Evolutionary conservation across 2,329 filamentous ascomycete species (phyloP), one percentile per base, ranked within the genome.

Genomic region (Microcera coccophila): DNA sequence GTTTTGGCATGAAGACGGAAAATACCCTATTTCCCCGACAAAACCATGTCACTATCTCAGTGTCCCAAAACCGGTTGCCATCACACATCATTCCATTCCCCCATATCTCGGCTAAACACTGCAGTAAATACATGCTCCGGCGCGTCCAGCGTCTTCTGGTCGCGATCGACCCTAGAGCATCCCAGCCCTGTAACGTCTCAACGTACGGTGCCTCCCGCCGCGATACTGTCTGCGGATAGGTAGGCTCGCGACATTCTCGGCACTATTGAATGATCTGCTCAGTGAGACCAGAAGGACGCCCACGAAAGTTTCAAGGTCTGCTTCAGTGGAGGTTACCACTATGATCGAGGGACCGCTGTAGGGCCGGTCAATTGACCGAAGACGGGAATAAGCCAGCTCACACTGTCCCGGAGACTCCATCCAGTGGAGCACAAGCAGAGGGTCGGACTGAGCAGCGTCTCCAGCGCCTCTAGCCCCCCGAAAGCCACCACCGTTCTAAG

Each of bases 331-430:
- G 12, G 17, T 20, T 16, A 5, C 37, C 26, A 12, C 5, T 14
- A 17, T 15, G 24, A 26, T 17, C 7, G 19, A 3, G 17, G 12
- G 17, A 14, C 33, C 24, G 39, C 32, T 45, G 32, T 58, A 57
- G 45, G 45, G 51, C 55, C 55, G 55, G 51, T 47, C 50, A 57
- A 56, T 58, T 58, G 47, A 51, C 53, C 55, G 55, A 49, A 57
- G 42, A 49, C 49, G 33, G 44, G 29, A 9, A n/a, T 32, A 15
- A 15, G 29, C 29, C 17, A 21, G 17, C 19, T 53, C 43, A 42
- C 54, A 57, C 54, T 52, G 54, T 57, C 9, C 22, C 22, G 22
- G 22, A 26, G 22, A 7, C 22, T 26, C 22, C 7, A n/a, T n/a
- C n/a, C 12, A 26, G 22, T 26, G 22, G 22, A 12, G 22, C n/a